Conservation (phyloP, 306 rosid genomes). For the Inga oerstediana region DNA sequence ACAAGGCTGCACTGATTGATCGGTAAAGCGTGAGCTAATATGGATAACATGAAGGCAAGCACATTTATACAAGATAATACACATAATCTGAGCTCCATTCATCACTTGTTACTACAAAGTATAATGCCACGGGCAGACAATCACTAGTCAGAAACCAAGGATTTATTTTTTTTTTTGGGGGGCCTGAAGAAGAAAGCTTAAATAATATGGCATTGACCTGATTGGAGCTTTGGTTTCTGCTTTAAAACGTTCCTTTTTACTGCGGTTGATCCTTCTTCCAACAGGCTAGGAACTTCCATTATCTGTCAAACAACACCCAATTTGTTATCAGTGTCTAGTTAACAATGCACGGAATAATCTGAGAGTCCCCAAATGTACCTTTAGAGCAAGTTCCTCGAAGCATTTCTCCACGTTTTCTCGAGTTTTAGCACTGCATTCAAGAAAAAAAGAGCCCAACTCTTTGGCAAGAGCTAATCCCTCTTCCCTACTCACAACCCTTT, state of each 20-base stretch:
- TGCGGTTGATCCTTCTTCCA: slow-evolving; percentile 78
- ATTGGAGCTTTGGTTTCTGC: slow-evolving; percentile 59
- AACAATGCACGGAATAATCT: slow-evolving; percentile 4
- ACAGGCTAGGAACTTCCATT: slow-evolving; percentile 89
- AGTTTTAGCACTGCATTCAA: slow-evolving; percentile 96
- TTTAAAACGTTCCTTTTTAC: slow-evolving; percentile 65
- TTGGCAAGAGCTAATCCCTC: slow-evolving; percentile 88
- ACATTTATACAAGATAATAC: slow-evolving; percentile 48
- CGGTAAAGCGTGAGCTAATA: slow-evolving; percentile 15
- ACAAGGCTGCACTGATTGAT: background rate
- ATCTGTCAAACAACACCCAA: slow-evolving; percentile 51
- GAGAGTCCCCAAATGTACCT: slow-evolving; percentile 49
- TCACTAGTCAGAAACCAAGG: slow-evolving; percentile 21
- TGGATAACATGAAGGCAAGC: slow-evolving; percentile 30
- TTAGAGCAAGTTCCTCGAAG: slow-evolving; percentile 85
- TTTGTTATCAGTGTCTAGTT: slow-evolving; percentile 31
- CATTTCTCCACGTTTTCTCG: slow-evolving; percentile 87
- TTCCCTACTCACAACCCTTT: slow-evolving; percentile 85
- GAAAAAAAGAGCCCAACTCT: slow-evolving; percentile 79
- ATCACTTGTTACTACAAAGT: slow-evolving; percentile 31
- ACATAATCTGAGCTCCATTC: slow-evolving; percentile 34
- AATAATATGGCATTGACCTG: slow-evolving; percentile 13
- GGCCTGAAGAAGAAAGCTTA: slow-evolving; percentile 6
- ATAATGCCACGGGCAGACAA: slow-evolving; percentile 35
- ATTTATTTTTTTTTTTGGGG: background rate